Conservation (phyloP, 2,329 filamentous ascomycete species). For the Tolypocladium pustulatum region DNA sequence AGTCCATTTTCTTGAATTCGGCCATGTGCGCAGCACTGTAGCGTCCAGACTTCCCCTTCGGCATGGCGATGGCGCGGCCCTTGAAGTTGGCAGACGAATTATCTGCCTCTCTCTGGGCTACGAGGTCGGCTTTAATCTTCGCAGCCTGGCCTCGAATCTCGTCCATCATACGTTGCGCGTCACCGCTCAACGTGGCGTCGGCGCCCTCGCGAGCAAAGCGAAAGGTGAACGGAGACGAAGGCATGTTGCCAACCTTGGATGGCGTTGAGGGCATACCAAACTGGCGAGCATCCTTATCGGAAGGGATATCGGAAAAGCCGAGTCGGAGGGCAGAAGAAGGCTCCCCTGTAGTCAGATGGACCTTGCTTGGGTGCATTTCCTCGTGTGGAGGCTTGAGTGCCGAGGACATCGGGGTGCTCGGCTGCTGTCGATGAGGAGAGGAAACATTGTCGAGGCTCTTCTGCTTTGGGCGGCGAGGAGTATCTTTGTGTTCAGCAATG, state of each 20-base stretch:
- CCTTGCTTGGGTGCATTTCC: constrained; percentile 88
- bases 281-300: constrained; percentile 32
- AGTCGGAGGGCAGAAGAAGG: constrained; percentile 72
- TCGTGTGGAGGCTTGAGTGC: constrained; percentile 59
- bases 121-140: constrained; percentile 59
- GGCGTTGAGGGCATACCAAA: constrained; percentile 47
- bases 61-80: constrained; percentile 64
- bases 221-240: constrained; percentile 57
- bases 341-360: constrained; percentile 64
- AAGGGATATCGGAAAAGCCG: constrained; percentile 67
- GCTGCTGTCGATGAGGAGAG: constrained; percentile 25
- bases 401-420: constrained; percentile 52
- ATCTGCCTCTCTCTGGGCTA: constrained; percentile 49
- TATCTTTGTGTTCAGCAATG: constrained; percentile 33
- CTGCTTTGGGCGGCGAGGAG: constrained; percentile 14
- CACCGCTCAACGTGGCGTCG: constrained; percentile 47
- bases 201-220: constrained; percentile 47
- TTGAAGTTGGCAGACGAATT: constrained; percentile 29
- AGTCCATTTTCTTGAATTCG: constrained; percentile 96
- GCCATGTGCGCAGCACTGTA: constrained; percentile 81
- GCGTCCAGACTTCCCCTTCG: constrained; percentile 66
- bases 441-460: constrained; percentile 19
- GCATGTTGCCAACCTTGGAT: constrained; percentile 41
- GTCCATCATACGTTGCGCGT: constrained; percentile 50
- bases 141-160: constrained; percentile 63